Evolutionary conservation across 2,329 filamentous ascomycete genomes (phyloP).

Genomic region (Chrysosporium queenslandicum): DNA sequence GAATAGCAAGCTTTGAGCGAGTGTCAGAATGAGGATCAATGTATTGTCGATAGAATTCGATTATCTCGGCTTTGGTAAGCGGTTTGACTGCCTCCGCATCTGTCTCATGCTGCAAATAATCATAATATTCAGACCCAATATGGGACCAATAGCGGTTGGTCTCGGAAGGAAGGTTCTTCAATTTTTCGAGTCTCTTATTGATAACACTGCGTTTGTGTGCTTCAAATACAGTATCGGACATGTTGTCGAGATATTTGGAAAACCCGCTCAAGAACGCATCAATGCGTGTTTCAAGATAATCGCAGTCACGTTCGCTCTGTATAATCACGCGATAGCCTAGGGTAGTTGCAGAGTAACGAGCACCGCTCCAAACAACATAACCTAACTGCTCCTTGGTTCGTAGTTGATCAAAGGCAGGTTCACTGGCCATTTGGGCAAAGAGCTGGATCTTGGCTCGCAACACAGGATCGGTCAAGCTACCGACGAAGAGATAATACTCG

Average conservation of each 20-base stretch:
- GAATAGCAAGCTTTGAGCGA: slow-evolving; percentile 74
- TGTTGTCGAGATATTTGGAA: slow-evolving; percentile 55
- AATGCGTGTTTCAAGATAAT: slow-evolving; percentile 78
- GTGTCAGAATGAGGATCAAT: slow-evolving; percentile 63
- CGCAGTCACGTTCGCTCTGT: slow-evolving; percentile 77
- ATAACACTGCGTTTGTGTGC: slow-evolving; percentile 82
- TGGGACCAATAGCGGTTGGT: slow-evolving; percentile 74
- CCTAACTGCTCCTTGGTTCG: slow-evolving; percentile 95
- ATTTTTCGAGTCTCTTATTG: slow-evolving; percentile 75
- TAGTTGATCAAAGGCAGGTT: slow-evolving; percentile 88
- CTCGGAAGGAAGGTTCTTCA: slow-evolving; percentile 86
- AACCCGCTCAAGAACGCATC: slow-evolving; percentile 70
- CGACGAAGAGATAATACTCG: slow-evolving; percentile 65
- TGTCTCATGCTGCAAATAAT: slow-evolving; percentile 71
- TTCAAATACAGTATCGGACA: slow-evolving; percentile 78
- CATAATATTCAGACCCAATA: slow-evolving; percentile 74
- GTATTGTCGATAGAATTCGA: slow-evolving; percentile 65
- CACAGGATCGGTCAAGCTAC: slow-evolving; percentile 56
- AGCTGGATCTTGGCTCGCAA: slow-evolving; percentile 68
- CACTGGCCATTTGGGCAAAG: slow-evolving; percentile 80
- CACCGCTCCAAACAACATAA: slow-evolving; percentile 85
- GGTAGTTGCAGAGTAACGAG: slow-evolving; percentile 60
- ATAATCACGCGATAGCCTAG: slow-evolving; percentile 83
- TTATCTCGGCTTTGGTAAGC: slow-evolving; percentile 68
- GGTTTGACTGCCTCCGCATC: slow-evolving; percentile 66